These are phyloP conservation scores for Whalleya microplaca DNA, from an alignment of 2,329 filamentous ascomycete genomes.

Conservation along the genomic window DNA sequence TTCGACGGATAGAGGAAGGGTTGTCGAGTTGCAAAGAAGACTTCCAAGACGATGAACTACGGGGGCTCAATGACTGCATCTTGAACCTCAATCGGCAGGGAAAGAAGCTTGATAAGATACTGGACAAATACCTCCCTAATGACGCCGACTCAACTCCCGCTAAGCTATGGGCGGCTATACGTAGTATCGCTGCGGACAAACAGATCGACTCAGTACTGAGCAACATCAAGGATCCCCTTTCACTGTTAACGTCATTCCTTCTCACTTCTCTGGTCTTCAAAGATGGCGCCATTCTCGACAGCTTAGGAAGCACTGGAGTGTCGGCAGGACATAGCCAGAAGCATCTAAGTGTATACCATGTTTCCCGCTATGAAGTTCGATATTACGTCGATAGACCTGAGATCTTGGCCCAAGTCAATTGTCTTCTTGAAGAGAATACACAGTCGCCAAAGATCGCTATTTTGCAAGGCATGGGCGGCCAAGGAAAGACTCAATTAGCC, in stretches of 20 bases:
- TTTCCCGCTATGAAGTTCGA: constrained; percentile 10
- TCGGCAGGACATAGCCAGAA: background rate
- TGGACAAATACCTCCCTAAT: constrained; percentile 9
- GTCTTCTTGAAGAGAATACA: background rate
- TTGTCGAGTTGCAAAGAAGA: background rate
- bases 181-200: constrained; percentile 4
- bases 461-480: constrained; percentile 14
- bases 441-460: constrained; percentile 4
- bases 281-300: background rate
- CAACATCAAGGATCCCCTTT: constrained; percentile 6
- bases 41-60: constrained; percentile 2
- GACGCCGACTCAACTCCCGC: background rate
- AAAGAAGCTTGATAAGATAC: constrained; percentile 1
- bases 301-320: background rate
- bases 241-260: constrained; percentile 9
- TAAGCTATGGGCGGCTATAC: constrained; percentile 6
- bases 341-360: constrained; percentile 1
- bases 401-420: background rate
- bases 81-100: constrained; percentile 9
- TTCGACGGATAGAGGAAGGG: constrained; percentile 8
- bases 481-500: constrained; percentile 13
- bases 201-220: constrained; percentile 5
- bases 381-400: constrained; percentile 7
- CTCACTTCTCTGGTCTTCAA: constrained; percentile 6
- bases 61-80: background rate